Evolutionary conservation across 2,329 filamentous ascomycete genomes (phyloP), one percentile per base, ranked within the genome.

Genomic region (Diaporthe ampelina): DNA sequence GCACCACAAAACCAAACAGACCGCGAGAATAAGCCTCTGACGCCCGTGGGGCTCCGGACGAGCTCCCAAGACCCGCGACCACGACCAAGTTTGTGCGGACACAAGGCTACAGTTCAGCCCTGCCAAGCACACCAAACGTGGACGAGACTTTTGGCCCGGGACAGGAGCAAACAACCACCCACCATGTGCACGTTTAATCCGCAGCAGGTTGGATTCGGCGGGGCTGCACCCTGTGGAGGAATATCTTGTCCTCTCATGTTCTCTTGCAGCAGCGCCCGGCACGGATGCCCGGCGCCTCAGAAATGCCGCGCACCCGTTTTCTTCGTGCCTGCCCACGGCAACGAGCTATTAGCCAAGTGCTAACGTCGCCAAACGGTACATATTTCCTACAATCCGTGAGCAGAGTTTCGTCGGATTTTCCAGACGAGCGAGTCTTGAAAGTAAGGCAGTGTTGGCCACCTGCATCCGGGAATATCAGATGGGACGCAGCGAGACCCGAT

Each of bases 21-120:
- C 0, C 15, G 15, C n/a, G 32, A 48, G n/a, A 68, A 13, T 54
- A 26, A 26, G n/a, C 29, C 48, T 54, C 52, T 26, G 6, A 4
- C 45, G 40, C 35, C 2, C 15, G 63, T 4, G 7, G n/a, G 63
- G 15, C 40, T 40, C 63, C 63, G 63, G 63, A 68, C 48, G 63
- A 68, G 48, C 63, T 54, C 48, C 48, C 48, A 68, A 68, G 63
- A 26, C 63, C 29, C 59, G 40, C 40, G 40, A 43, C 40, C 17
- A 6, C 17, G 13, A 43, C 40, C 15, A 43, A 43, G 5, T 19
- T 29, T 9, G 15, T 43, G 9, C 40, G 43, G 58, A 26, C 21
- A 26, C 19, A 19, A 7, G 61, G 15, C 15, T 8, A 26, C 17
- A 1, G 4, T 15, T 40, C 63, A 68, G 48, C 63, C 63, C 63